A percentile compares a stretch with the other conserved stretches of the same genome.
phyloP scores from a whole-genome alignment of 495 filamentous ascomycete species.

The Copromyces sp. region DNA sequence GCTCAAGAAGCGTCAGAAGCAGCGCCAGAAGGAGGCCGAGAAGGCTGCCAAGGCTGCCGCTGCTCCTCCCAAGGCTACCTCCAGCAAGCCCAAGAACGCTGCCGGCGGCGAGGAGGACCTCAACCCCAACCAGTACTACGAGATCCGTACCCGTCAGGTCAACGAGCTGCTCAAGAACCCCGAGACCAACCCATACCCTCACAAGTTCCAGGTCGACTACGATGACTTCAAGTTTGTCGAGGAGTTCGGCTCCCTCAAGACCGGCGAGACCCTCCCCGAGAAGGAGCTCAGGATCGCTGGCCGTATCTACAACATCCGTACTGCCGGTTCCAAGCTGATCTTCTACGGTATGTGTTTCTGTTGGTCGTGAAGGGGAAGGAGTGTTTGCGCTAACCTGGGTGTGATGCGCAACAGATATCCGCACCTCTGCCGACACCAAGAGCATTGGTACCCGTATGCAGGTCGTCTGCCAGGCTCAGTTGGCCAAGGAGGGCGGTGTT shows the following conservation, averaged over 20 bases:
- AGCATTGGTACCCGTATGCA: slow-evolving; percentile 66
- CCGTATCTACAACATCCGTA: slow-evolving; percentile 81
- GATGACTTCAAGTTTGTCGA: slow-evolving; percentile 68
- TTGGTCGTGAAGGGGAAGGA: neutral
- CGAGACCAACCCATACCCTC: slow-evolving; percentile 83
- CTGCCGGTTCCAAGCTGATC: slow-evolving; percentile 70
- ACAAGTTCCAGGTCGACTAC: slow-evolving; percentile 87
- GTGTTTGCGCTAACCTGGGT: neutral
- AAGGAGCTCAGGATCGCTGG: slow-evolving; percentile 64
- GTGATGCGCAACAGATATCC: slow-evolving; percentile 48
- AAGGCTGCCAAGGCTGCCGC: slow-evolving; percentile 79
- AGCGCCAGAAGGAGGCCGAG: slow-evolving; percentile 71
- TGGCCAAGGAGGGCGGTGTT: slow-evolving; percentile 46
- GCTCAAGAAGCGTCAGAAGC: slow-evolving; percentile 93
- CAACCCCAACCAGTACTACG: slow-evolving; percentile 92
- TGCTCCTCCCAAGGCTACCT: slow-evolving; percentile 54
- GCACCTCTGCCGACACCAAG: slow-evolving; percentile 38
- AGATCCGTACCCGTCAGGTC: slow-evolving; percentile 79
- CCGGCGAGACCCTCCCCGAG: slow-evolving; percentile 70
- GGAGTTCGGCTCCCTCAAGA: slow-evolving; percentile 65
- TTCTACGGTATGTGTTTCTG: slow-evolving; percentile 53
- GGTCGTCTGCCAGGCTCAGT: slow-evolving; percentile 80
- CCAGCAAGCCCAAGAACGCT: slow-evolving; percentile 55
- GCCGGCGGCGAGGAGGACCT: slow-evolving; percentile 42
- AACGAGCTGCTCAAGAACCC: slow-evolving; percentile 75